Percentiles rank a stretch among this genome's conserved stretches.
Conservation (phyloP, 805 yeast species). For the Wickerhamiella sorbophila region DNA sequence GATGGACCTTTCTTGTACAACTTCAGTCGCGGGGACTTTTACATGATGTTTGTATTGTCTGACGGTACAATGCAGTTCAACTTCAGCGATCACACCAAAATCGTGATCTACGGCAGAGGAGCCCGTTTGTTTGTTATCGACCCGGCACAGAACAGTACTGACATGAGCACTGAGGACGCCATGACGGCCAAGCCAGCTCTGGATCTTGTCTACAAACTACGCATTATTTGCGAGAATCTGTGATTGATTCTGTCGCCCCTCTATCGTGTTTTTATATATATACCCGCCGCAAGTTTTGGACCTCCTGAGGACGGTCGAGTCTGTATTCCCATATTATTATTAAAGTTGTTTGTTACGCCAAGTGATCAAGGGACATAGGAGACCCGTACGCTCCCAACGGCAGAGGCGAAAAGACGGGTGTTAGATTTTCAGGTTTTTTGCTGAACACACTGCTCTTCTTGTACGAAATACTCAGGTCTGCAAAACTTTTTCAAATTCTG, state of each 20-base stretch:
- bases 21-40: constrained; percentile 63
- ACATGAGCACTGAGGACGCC: not conserved
- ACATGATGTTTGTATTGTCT: constrained; percentile 84
- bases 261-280: too few species aligned
- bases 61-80: constrained; percentile 90
- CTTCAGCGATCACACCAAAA: constrained; percentile 87
- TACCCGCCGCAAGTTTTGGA: too few species aligned
- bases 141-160: not conserved
- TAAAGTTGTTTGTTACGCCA: too few species aligned
- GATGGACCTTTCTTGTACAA: constrained; percentile 52
- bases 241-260: not conserved
- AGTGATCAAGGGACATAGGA: too few species aligned
- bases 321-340: too few species aligned
- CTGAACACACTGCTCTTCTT: too few species aligned
- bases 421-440: too few species aligned
- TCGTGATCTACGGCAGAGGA: constrained; percentile 67
- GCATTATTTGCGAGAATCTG: not conserved
- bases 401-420: too few species aligned
- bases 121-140: constrained; percentile 57
- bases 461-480: too few species aligned
- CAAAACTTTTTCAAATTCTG: too few species aligned
- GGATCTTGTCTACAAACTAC: constrained; percentile 1
- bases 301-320: too few species aligned
- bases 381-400: too few species aligned
- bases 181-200: not conserved